Evolutionary conservation across 305 asterid species (phyloP), one percentile per base, ranked within the genome.

Genomic region (Rubia occidens): DNA sequence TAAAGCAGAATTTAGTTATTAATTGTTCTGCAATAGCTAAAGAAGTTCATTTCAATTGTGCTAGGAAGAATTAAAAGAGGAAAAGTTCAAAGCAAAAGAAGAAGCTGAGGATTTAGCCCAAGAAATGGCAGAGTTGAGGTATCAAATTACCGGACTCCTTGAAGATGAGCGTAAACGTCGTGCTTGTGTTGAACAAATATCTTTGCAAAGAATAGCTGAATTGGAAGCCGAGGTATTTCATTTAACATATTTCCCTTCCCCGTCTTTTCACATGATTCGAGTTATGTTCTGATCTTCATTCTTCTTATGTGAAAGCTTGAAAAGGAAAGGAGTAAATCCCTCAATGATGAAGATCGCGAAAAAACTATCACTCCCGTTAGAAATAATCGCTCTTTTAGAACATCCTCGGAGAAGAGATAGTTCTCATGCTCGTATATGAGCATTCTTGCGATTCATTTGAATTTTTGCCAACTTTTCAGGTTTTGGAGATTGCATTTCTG

Each of bases 91-190:
- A 74, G 87, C 94, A 20, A 90, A 85, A 79, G 98, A 93, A 81
- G 96, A 88, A 82, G 89, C 91, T 17, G 98, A 90, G 74, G 98
- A 93, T 76, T 81, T 93, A 70, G 88, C 90, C 67, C 98, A 93
- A 79, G 98, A 93, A 84, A 93, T 93, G 98, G 98, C 97, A 3
- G 98, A 93, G 77, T 78, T 92, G 62, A 83, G 97, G 83, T 93
- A 90, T 78, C 95, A 88, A 63, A 76, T 89, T 63, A 87, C 94
- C 10, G 78, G 71, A 11, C 49, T 61, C 55, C 78, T 71, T 32
- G 75, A 89, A 56, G 88, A 82, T 70, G 91, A 87, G 76, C 64
- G 82, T 74, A 85, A 82, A 63, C 91, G 93, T 29, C 96, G 95
- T 60, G 97, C 96, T 6, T 81, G 72, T 75, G 77, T 90, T 40